Conservation (phyloP, 139 green algal genomes). For the Prasinococcaceae sp. region DNA sequence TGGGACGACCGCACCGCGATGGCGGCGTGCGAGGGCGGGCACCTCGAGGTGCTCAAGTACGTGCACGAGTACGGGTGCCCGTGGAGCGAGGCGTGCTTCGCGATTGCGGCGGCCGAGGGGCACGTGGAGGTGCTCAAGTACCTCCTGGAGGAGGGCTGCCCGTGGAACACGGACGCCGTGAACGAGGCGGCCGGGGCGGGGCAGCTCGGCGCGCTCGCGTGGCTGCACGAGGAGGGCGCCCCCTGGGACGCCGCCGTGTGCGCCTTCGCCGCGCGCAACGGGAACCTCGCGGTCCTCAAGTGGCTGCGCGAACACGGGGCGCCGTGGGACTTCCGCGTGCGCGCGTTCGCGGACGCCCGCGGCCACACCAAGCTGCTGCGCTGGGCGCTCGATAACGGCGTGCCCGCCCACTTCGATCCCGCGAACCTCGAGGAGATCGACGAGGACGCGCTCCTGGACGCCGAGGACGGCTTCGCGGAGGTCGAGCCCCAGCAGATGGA, state of each 20-base stretch:
- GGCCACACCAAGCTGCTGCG: neutral
- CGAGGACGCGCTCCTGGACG: no score
- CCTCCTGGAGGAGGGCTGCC: conserved; percentile 3
- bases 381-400: no score
- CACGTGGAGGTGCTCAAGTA: conserved; percentile 8
- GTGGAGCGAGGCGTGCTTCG: conserved; percentile 1
- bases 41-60: neutral
- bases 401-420: no score
- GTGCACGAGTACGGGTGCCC: conserved; percentile 1
- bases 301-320: conserved; percentile 3
- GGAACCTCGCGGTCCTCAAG: conserved; percentile 4
- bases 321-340: conserved; percentile 1
- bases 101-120: neutral
- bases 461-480: no score
- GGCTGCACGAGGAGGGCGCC: neutral
- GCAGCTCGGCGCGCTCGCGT: neutral
- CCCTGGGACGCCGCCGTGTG: conserved; percentile 2
- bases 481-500: no score
- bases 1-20: conserved; percentile 4
- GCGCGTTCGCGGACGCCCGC: no score
- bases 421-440: no score
- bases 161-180: neutral
- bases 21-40: neutral
- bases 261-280: neutral
- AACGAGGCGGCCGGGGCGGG: no score